Base-by-base conservation (phyloP, 768 basidiomycete genomes). In the Suillus brevipes region DNA sequence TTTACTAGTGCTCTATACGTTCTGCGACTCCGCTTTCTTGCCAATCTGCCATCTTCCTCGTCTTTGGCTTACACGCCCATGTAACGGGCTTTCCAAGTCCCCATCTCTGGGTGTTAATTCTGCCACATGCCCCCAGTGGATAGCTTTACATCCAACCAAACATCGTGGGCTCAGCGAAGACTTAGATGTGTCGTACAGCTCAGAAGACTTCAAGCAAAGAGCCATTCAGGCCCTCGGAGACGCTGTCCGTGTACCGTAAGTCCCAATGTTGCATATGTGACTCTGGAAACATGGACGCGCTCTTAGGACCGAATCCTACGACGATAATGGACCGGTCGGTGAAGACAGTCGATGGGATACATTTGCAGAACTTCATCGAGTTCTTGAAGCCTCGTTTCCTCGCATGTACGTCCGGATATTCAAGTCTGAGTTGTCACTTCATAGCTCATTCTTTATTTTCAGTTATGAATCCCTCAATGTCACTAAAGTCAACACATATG, bases 401-500 rank as follows among this genome's bases (percentile, higher is more conserved):
- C 79, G 87, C 74, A 84, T 81, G 81, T 90, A 75, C 57, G 75
- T 75, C 20, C 6, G 34, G 3, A 31, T 60, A 1, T 47, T 37
- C 40, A 28, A 18, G 16, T 28, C 25, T 36, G 36, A 13, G 20
- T 52, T 49, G 18, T 5, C 20, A 12, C 23, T 25, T 25, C 25
- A 28, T 42, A 31, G 25, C 49, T 61, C 43, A 37, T 20, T 20
- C 34, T 45, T 23, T 8, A 60, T 68, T 14, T 56, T 13, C 58
- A 85, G 84, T 34, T 83, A 87, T 69, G 57, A 78, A 18, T 77
- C 74, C n/a, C 77, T 88, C 25, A 65, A 78, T 20, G 78, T 87
- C 58, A 83, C 83, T 6, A 83, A 81, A 64, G 81, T 89, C 64
- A 87, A 87, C 71, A 86, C 83, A 0, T 86, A 84, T 56, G 88